These are phyloP conservation scores for Eucalyptus decipiens DNA, from an alignment of 345 rosid genomes.

Conservation along the genomic window DNA sequence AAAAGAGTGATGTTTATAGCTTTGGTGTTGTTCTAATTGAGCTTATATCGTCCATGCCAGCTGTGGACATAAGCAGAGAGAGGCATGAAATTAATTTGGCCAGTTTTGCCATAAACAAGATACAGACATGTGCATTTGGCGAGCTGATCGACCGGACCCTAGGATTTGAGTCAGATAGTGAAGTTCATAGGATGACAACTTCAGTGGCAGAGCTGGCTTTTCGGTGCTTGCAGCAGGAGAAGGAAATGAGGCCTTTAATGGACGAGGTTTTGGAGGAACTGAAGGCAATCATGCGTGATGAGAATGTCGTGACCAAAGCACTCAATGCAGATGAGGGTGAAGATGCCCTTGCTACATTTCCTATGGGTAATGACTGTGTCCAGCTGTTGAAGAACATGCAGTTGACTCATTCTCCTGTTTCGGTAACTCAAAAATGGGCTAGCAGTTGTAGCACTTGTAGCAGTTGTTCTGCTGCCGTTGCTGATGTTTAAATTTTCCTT, in stretches of 20 bases:
- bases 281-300: not conserved
- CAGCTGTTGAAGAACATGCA: not conserved
- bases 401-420: not conserved
- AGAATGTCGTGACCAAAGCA: not conserved
- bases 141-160: not conserved
- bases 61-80: constrained; percentile 3
- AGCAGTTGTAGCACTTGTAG: not conserved
- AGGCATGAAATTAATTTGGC: not conserved
- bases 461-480: not conserved
- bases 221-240: constrained; percentile 2
- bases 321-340: not conserved
- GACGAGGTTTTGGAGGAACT: not conserved
- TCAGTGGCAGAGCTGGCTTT: constrained; percentile 1
- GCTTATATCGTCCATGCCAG: not conserved
- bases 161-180: not conserved
- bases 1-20: constrained; percentile 8
- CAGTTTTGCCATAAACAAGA: not conserved
- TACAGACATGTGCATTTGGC: not conserved
- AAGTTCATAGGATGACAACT: not conserved
- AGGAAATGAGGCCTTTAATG: constrained; percentile 2
- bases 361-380: not conserved
- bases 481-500: not conserved
- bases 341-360: not conserved
- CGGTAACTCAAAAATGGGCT: not conserved
- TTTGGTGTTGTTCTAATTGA: constrained; percentile 8